Conservation (phyloP, 352 stramenopile genomes). For the Labyrinthula sp. region DNA sequence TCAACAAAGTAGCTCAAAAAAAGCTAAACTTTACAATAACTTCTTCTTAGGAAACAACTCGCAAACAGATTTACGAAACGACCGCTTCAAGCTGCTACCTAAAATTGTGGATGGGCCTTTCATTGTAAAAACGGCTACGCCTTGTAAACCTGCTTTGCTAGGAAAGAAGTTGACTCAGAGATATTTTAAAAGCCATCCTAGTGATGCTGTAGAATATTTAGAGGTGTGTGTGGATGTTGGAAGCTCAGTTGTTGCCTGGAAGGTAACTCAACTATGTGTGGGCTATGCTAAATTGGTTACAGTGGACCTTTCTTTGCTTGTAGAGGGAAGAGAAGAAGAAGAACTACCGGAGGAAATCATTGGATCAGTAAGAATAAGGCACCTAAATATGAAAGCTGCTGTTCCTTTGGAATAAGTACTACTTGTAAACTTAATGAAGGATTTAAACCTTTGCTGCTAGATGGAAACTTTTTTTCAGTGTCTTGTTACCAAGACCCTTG, state of each 20-base stretch:
- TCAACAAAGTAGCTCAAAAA: not conserved
- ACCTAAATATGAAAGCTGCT: too few species aligned
- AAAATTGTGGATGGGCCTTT: constrained; percentile 53
- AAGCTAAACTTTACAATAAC: constrained; percentile 1
- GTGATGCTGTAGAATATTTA: too few species aligned
- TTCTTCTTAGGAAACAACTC: constrained; percentile 14
- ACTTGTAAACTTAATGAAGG: too few species aligned
- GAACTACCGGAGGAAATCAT: constrained; percentile 52
- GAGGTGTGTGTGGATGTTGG: constrained; percentile 59
- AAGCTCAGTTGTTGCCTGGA: constrained; percentile 47
- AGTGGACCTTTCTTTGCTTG: constrained; percentile 52
- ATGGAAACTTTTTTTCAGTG: too few species aligned
- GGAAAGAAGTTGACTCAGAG: constrained; percentile 58
- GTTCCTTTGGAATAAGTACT: too few species aligned
- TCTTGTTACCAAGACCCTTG: too few species aligned
- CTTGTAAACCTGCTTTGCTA: constrained; percentile 53
- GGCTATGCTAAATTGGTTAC: constrained; percentile 42
- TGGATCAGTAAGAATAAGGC: too few species aligned
- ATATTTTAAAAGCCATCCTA: constrained; percentile 47
- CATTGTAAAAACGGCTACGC: constrained; percentile 52
- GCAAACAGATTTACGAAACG: constrained; percentile 34
- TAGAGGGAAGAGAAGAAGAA: constrained; percentile 46
- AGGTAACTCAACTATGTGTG: constrained; percentile 52
- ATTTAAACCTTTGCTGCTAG: too few species aligned
- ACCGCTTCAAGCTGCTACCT: constrained; percentile 65